Evolutionary conservation across 2,329 filamentous ascomycete genomes (phyloP).

Genomic region (Cryphonectria nitschkei): DNA sequence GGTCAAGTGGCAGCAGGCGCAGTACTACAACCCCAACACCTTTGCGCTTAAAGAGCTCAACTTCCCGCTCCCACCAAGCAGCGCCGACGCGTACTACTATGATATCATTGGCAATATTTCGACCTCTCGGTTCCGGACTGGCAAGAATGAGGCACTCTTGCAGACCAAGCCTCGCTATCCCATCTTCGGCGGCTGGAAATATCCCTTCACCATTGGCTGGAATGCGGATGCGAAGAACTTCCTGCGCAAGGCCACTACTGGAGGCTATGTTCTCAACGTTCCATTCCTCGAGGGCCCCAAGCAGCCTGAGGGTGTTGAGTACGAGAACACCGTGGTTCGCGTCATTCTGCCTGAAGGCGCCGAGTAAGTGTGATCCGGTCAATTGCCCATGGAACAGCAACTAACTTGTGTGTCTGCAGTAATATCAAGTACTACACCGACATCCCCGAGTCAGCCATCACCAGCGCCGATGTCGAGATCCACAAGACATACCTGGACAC

Average conservation of each 20-base stretch:
- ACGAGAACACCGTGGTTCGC: conserved; percentile 77
- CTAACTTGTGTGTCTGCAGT: conserved; percentile 56
- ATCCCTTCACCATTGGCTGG: conserved; percentile 96
- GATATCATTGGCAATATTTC: conserved; percentile 97
- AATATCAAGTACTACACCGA: conserved; percentile 78
- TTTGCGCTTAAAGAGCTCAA: conserved; percentile 81
- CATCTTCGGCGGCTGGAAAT: conserved; percentile 98
- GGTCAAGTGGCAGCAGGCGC: conserved; percentile 72
- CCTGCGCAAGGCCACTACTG: conserved; percentile 66
- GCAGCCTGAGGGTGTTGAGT: conserved; percentile 82
- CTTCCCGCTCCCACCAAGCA: conserved; percentile 78
- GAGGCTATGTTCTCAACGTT: conserved; percentile 84
- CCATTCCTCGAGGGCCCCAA: conserved; percentile 94
- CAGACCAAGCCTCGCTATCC: conserved; percentile 94
- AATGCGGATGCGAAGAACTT: conserved; percentile 82
- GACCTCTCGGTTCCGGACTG: conserved; percentile 83
- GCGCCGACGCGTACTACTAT: conserved; percentile 87
- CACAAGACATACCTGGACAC: conserved; percentile 95
- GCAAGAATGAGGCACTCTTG: conserved; percentile 76
- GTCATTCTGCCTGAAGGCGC: conserved; percentile 92
- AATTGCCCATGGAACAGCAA: not conserved
- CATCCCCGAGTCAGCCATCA: conserved; percentile 66
- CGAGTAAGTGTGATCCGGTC: conserved; percentile 58
- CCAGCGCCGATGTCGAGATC: conserved; percentile 60
- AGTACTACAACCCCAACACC: conserved; percentile 76